Percentiles rank a stretch among this genome's conserved stretches.
These are phyloP conservation scores for Novakomyces olei DNA, from an alignment of 805 yeast species.

Conservation along the genomic window DNA sequence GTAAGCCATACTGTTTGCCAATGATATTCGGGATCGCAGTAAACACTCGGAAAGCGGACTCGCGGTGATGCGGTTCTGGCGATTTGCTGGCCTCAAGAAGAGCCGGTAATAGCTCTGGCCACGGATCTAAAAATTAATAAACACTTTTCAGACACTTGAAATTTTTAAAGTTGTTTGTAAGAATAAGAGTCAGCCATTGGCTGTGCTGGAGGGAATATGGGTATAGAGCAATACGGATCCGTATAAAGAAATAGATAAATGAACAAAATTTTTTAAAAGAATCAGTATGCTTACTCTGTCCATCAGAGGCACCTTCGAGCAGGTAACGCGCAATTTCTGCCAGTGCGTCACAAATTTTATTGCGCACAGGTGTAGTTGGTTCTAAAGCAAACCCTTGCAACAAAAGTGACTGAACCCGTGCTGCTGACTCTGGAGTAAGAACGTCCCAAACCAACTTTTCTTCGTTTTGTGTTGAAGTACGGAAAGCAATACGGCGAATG, in stretches of 20 bases:
- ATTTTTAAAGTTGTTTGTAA: too few species aligned
- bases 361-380: conserved; percentile 60
- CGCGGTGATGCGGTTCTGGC: conserved; percentile 48
- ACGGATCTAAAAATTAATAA: conserved; percentile 42
- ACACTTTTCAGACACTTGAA: too few species aligned
- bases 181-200: too few species aligned
- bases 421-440: conserved; percentile 33
- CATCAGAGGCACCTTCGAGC: conserved; percentile 13
- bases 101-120: conserved; percentile 67
- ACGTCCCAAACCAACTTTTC: conserved; percentile 51
- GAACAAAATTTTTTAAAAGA: too few species aligned
- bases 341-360: conserved; percentile 80
- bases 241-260: too few species aligned
- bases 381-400: conserved; percentile 48
- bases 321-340: conserved; percentile 53
- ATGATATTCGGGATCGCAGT: conserved; percentile 64
- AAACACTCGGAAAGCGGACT: conserved; percentile 75
- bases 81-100: conserved; percentile 41
- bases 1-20: conserved; percentile 32
- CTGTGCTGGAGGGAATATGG: too few species aligned
- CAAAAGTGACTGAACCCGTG: conserved; percentile 40
- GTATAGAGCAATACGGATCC: too few species aligned
- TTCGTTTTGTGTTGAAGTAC: conserved; percentile 23
- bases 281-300: too few species aligned
- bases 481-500: conserved; percentile 57